phyloP scores from a whole-genome alignment of 805 yeast genomes.

The Saccharomycopsis sp. region DNA sequence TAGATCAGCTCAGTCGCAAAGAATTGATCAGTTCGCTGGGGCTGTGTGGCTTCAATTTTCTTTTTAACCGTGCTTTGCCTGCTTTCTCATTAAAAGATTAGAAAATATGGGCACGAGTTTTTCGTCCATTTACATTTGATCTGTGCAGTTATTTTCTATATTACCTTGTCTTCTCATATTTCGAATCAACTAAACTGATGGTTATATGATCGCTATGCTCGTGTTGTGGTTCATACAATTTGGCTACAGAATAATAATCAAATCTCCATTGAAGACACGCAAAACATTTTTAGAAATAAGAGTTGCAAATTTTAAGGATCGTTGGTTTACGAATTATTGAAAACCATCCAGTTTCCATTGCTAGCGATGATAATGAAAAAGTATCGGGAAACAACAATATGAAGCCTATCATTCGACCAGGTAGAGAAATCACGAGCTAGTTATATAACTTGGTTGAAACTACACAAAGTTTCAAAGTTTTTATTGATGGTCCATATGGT shows the following conservation, averaged over 20 bases:
- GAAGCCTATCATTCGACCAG: slow-evolving; percentile 40
- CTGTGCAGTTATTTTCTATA: slow-evolving; percentile 41
- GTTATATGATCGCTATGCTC: slow-evolving; percentile 44
- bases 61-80: slow-evolving; percentile 38
- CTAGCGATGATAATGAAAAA: slow-evolving; percentile 29
- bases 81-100: slow-evolving; percentile 34
- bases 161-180: slow-evolving; percentile 40
- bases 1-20: slow-evolving; percentile 31
- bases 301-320: slow-evolving; percentile 49
- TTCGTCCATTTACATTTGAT: slow-evolving; percentile 51
- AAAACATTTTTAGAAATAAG: slow-evolving; percentile 36
- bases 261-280: slow-evolving; percentile 27
- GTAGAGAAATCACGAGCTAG: slow-evolving; percentile 39
- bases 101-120: slow-evolving; percentile 38
- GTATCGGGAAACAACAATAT: slow-evolving; percentile 30
- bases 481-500: slow-evolving; percentile 53
- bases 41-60: slow-evolving; percentile 43
- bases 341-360: slow-evolving; percentile 51
- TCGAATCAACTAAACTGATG: slow-evolving; percentile 30
- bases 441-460: slow-evolving; percentile 26
- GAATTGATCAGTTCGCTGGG: slow-evolving; percentile 24
- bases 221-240: slow-evolving; percentile 47
- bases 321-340: slow-evolving; percentile 39
- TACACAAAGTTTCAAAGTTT: slow-evolving; percentile 28
- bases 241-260: slow-evolving; percentile 37